Conservation (phyloP, 495 filamentous ascomycete genomes). For the Podospora conica region DNA sequence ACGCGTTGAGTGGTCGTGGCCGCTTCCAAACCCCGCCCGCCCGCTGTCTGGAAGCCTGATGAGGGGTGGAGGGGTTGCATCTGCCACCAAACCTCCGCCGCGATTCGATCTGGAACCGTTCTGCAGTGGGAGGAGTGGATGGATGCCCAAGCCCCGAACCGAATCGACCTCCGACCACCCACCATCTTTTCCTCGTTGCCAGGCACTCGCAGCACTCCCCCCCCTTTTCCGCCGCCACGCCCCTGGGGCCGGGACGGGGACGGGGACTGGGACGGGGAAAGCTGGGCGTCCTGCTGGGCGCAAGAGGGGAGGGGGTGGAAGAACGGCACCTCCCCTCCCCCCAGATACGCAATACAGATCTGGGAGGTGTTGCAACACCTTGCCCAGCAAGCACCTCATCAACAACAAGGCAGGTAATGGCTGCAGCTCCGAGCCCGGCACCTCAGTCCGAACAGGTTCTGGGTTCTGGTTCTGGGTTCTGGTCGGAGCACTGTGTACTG, state of each 20-base stretch:
- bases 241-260: neutral
- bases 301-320: neutral
- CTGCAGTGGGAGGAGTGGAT: conserved; percentile 13
- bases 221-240: neutral
- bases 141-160: neutral
- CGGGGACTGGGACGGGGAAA: too few relatives aligned
- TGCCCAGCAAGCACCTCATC: conserved; percentile 3
- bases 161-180: too few relatives aligned
- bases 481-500: too few relatives aligned
- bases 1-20: conserved; percentile 27
- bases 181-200: too few relatives aligned
- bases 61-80: conserved; percentile 5
- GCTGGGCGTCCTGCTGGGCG: neutral
- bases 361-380: too few relatives aligned
- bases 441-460: conserved; percentile 12
- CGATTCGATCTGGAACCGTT: conserved; percentile 20
- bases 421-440: conserved; percentile 13
- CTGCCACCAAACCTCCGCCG: conserved; percentile 10
- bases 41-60: conserved; percentile 26
- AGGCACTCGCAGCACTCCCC: conserved; percentile 11
- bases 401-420: neutral
- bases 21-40: conserved; percentile 18
- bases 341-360: conserved; percentile 1
- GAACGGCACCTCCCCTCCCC: too few relatives aligned
- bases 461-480: too few relatives aligned